phyloP scores from a whole-genome alignment of 2,329 filamentous ascomycete genomes.

The Colletotrichum euphorbiae region DNA sequence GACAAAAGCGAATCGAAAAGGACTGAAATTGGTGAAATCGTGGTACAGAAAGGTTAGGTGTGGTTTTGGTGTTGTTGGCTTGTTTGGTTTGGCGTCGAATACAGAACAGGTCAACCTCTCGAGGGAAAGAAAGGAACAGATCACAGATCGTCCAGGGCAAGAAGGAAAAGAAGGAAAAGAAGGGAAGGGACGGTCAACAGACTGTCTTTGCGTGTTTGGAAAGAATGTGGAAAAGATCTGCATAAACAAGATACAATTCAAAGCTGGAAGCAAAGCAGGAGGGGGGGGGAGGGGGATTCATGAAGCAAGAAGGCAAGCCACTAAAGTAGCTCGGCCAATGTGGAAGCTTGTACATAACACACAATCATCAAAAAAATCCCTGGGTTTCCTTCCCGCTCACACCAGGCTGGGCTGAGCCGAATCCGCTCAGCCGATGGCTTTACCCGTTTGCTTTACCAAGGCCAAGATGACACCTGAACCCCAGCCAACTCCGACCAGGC shows the following conservation, averaged over 20 bases:
- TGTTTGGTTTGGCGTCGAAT: slow-evolving; percentile 9
- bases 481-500: slow-evolving; percentile 12
- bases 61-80: not conserved
- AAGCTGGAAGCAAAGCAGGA: slow-evolving; percentile 32
- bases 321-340: slow-evolving; percentile 24
- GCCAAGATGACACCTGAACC: slow-evolving; percentile 2
- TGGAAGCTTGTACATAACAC: slow-evolving; percentile 22
- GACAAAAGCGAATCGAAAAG: not conserved
- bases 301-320: slow-evolving; percentile 28
- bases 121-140: slow-evolving; percentile 37
- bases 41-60: not conserved
- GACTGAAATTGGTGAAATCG: not conserved
- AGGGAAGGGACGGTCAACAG: slow-evolving; percentile 36
- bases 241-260: slow-evolving; percentile 29
- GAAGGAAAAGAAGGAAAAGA: slow-evolving; percentile 30
- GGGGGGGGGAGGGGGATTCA: not conserved
- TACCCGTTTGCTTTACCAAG: not conserved
- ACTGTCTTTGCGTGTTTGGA: slow-evolving; percentile 36
- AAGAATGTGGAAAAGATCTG: slow-evolving; percentile 32
- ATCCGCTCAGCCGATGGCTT: slow-evolving; percentile 16
- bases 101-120: slow-evolving; percentile 1
- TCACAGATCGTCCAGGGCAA: slow-evolving; percentile 40
- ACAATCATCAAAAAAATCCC: slow-evolving; percentile 12
- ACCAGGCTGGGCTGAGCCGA: not conserved
- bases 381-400: slow-evolving; percentile 11